These are phyloP conservation scores for Eutrema japonicum DNA, from an alignment of 345 rosid species.

Conservation along the genomic window DNA sequence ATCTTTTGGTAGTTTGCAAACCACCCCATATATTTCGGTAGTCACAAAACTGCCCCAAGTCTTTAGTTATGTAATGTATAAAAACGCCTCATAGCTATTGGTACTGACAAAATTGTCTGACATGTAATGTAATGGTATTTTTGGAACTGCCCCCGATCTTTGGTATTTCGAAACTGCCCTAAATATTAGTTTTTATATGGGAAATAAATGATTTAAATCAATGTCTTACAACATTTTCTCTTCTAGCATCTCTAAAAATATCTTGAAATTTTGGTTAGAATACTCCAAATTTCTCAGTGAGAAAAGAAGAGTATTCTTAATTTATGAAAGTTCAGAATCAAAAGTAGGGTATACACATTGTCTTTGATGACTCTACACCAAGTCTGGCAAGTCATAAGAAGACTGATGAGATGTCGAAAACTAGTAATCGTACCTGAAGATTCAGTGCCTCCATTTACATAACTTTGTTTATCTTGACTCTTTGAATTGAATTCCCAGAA, in stretches of 20 bases:
- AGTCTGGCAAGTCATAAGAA: slow-evolving; percentile 26
- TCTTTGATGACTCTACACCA: slow-evolving; percentile 28
- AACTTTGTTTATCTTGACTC: slow-evolving; percentile 19
- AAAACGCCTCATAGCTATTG: not conserved
- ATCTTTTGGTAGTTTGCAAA: not conserved
- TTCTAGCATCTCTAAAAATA: not conserved
- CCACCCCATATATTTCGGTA: not conserved
- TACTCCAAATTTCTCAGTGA: slow-evolving; percentile 28
- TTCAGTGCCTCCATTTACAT: slow-evolving; percentile 25
- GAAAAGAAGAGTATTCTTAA: slow-evolving; percentile 16
- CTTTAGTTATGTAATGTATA: not conserved
- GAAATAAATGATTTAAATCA: not conserved
- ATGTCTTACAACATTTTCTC: slow-evolving; percentile 13
- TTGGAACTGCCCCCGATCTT: not conserved
- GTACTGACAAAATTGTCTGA: not conserved
- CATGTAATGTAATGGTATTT: slow-evolving; percentile 1
- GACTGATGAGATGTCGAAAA: slow-evolving; percentile 9
- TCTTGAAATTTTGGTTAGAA: not conserved
- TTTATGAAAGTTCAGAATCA: slow-evolving; percentile 24
- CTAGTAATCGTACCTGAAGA: slow-evolving; percentile 31
- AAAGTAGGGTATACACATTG: slow-evolving; percentile 22
- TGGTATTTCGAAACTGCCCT: not conserved
- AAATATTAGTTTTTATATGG: not conserved
- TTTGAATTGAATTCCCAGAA: slow-evolving; percentile 15
- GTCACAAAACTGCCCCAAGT: not conserved